Base-by-base conservation (phyloP, 179 eudicot species). In the Spergularia azorica region DNA sequence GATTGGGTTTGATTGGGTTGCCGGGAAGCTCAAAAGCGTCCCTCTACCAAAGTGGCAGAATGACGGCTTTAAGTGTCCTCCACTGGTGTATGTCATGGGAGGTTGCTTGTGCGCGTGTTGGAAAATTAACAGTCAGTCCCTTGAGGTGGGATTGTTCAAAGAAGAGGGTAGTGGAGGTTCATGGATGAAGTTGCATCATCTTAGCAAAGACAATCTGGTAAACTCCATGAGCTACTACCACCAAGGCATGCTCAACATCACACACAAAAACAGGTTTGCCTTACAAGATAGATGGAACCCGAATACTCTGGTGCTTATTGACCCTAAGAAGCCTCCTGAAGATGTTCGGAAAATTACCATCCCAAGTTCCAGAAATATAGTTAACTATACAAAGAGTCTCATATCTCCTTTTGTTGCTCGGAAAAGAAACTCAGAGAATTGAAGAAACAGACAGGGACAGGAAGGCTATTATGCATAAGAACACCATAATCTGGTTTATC, bases 321-420 rank as follows among this genome's bases (percentile, higher is more conserved):
- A 66, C 55, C 71, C 50, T 56, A 15, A 65, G 50, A 39, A 75
- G 36, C 63, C 16, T 5, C 52, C 65, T 17, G 74, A 76, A 10
- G 46, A 50, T 50, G 17, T 57, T 67, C 68, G 16, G 2, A 9
- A 4, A 5, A 20, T 58, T 26, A 68, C 68, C 17, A 50, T 48
- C 52, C 61, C 73, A 14, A 68, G 48, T 9, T 68, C 67, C 68
- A 76, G 48, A 59, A 69, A 66, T 76, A 73, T 76, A 1, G 56
- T 36, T 26, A 69, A 14, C 52, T 75, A 20, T 8, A 50, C 21
- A n/a, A 6, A 46, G 56, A 20, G 39, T 56, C 46, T 52, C 57
- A 18, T 67, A 56, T 68, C 72, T 56, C 54, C 66, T 56, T 76
- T 55, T 46, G 21, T 6, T 41, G 21, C 38, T 21, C 32, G 18